phyloP scores from a whole-genome alignment of 257 asterid genomes.

The Solanum sparsipilum region DNA sequence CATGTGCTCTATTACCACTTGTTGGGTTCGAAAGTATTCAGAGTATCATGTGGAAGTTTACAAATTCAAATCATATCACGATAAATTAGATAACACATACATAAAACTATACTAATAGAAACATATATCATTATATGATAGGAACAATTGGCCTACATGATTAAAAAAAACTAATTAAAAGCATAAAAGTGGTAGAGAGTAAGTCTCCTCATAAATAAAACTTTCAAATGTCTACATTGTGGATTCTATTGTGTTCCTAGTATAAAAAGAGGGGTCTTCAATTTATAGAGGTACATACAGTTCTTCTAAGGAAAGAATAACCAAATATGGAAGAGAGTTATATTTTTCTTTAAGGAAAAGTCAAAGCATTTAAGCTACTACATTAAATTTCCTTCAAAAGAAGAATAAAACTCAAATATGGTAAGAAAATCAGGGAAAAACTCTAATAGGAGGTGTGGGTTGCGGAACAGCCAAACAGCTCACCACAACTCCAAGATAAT shows the following conservation, averaged over 20 bases:
- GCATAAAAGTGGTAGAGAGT: background rate
- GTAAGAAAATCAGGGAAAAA: too few species aligned
- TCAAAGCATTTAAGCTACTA: too few species aligned
- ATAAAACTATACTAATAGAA: background rate
- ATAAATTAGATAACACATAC: background rate
- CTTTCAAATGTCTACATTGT: background rate
- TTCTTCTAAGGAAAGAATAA: background rate
- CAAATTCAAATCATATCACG: too few species aligned
- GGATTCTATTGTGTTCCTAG: background rate
- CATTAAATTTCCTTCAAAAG: background rate
- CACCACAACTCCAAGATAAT: background rate
- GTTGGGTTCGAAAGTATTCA: background rate
- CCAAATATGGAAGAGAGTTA: background rate
- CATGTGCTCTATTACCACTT: background rate
- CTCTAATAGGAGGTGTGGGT: background rate
- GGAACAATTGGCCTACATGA: background rate
- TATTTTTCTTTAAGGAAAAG: background rate
- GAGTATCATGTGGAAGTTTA: background rate
- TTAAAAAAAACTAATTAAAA: too few species aligned
- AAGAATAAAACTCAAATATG: background rate
- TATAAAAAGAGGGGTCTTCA: too few species aligned
- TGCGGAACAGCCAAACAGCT: background rate
- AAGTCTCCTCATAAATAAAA: background rate
- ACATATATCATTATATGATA: too few species aligned
- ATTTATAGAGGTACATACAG: background rate